phyloP scores from a whole-genome alignment of 768 basidiomycete genomes.

The Lyophyllum semitale region DNA sequence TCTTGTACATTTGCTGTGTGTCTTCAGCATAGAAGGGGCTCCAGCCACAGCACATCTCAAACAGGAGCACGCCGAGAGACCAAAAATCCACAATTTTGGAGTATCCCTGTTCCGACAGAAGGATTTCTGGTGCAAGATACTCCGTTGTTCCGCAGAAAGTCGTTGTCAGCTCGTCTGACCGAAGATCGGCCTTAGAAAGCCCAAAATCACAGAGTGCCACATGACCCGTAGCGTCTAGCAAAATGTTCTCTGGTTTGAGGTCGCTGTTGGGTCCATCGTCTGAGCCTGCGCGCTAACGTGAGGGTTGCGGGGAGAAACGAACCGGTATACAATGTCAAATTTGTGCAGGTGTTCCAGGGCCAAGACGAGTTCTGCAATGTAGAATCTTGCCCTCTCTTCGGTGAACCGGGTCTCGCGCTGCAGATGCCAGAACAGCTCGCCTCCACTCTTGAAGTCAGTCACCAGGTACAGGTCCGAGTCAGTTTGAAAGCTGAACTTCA shows the following conservation, averaged over 20 bases:
- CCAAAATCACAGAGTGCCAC: constrained; percentile 99
- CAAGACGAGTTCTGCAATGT: constrained; percentile 92
- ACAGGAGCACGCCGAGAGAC: constrained; percentile 92
- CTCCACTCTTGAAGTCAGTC: constrained; percentile 98
- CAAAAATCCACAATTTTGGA: constrained; percentile 99
- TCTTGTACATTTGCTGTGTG: constrained; percentile 99
- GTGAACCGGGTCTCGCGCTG: constrained; percentile 93
- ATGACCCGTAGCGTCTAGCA: constrained; percentile 97
- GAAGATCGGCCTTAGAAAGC: constrained; percentile 92
- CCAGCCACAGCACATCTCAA: constrained; percentile 99
- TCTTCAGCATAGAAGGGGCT: constrained; percentile 99
- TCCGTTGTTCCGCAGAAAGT: constrained; percentile 99
- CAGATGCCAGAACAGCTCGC: constrained; percentile 97
- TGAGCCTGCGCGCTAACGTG: constrained; percentile 1
- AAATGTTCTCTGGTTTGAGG: constrained; percentile 97
- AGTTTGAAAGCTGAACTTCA: constrained; percentile 98
- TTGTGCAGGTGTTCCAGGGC: constrained; percentile 98
- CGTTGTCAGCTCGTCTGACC: constrained; percentile 93
- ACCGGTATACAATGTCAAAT: constrained; percentile 94
- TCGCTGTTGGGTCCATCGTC: constrained; percentile 51
- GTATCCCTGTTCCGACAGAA: constrained; percentile 97
- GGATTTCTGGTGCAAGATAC: constrained; percentile 98
- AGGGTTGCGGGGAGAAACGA: constrained; percentile 29
- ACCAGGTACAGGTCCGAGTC: constrained; percentile 94
- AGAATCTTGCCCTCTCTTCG: constrained; percentile 94